A percentile compares a stretch with the other conserved stretches of the same genome.
phyloP scores from a whole-genome alignment of 2,329 filamentous ascomycete genomes.

The Teratosphaeria nubilosa region DNA sequence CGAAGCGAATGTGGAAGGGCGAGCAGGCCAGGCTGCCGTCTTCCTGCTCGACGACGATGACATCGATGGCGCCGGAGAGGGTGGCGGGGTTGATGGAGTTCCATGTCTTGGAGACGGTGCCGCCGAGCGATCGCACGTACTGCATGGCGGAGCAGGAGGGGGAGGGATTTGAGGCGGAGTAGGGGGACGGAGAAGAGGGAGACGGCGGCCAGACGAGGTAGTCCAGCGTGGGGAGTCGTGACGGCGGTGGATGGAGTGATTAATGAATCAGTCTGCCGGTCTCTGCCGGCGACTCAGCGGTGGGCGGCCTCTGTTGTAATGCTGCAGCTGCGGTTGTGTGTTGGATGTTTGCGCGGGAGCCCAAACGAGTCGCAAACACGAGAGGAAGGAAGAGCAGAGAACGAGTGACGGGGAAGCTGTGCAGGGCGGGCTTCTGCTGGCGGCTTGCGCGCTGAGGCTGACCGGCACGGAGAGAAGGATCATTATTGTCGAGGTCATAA shows the following conservation, averaged over 20 bases:
- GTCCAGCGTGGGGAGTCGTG: not conserved
- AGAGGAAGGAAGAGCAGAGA: not conserved
- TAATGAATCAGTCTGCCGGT: not conserved
- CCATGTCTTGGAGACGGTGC: conserved; percentile 96
- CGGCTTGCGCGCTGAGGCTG: not conserved
- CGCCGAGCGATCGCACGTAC: conserved; percentile 92
- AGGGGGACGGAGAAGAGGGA: not conserved
- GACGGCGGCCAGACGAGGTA: not conserved
- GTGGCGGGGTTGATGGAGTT: conserved; percentile 99
- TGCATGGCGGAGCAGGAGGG: conserved; percentile 55
- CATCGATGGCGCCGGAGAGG: conserved; percentile 93
- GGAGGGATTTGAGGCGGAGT: not conserved
- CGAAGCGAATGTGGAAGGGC: conserved; percentile 96
- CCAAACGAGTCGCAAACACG: not conserved
- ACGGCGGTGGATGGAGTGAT: not conserved
- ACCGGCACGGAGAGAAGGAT: not conserved
- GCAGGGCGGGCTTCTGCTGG: not conserved
- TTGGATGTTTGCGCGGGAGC: not conserved
- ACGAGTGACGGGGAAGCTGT: not conserved
- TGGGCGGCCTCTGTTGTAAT: not conserved
- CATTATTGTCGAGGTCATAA: not conserved
- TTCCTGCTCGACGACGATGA: conserved; percentile 93
- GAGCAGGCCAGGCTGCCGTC: conserved; percentile 84
- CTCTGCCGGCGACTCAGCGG: not conserved
- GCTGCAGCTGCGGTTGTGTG: not conserved